A percentile compares a stretch with the other conserved stretches of the same genome.
phyloP scores from a whole-genome alignment of 495 filamentous ascomycete species.

The Lophiotrema nucula region DNA sequence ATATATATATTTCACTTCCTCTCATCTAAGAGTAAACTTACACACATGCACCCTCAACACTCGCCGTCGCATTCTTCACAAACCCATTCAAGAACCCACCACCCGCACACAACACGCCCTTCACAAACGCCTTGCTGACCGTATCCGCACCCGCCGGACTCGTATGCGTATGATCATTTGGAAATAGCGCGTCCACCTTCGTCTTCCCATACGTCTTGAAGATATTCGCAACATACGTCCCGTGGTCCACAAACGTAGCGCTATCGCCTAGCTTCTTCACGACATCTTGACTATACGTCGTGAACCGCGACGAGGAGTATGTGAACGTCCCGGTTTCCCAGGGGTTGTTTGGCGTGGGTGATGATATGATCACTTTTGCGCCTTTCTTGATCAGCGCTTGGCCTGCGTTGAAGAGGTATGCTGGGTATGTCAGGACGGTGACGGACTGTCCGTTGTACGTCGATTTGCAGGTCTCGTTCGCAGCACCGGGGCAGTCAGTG shows the following conservation, averaged over 20 bases:
- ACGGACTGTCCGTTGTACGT: conserved; percentile 52
- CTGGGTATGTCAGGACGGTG: conserved; percentile 57
- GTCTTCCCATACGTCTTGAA: conserved; percentile 51
- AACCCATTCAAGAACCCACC: conserved; percentile 28
- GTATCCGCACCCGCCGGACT: conserved; percentile 57
- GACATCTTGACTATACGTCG: conserved; percentile 51
- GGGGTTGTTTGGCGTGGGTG: conserved; percentile 62
- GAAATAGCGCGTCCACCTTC: conserved; percentile 53
- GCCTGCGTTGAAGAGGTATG: conserved; percentile 57
- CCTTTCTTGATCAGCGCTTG: conserved; percentile 55
- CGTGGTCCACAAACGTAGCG: conserved; percentile 62
- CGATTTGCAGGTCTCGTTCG: conserved; percentile 55
- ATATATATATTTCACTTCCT: not conserved
- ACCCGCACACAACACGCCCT: conserved; percentile 52
- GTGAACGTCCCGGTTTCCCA: conserved; percentile 57
- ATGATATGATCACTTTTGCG: conserved; percentile 60
- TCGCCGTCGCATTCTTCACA: conserved; percentile 37
- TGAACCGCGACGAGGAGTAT: conserved; percentile 52
- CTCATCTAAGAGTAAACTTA: too few relatives aligned
- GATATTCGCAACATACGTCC: conserved; percentile 53
- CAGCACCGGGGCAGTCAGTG: conserved; percentile 56
- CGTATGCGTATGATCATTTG: conserved; percentile 66
- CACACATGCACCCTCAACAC: conserved; percentile 27
- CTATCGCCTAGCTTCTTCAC: conserved; percentile 46
- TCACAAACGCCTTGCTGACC: conserved; percentile 61